Conservation (phyloP, 2,329 filamentous ascomycete species). For the Acephala macrosclerotiorum region DNA sequence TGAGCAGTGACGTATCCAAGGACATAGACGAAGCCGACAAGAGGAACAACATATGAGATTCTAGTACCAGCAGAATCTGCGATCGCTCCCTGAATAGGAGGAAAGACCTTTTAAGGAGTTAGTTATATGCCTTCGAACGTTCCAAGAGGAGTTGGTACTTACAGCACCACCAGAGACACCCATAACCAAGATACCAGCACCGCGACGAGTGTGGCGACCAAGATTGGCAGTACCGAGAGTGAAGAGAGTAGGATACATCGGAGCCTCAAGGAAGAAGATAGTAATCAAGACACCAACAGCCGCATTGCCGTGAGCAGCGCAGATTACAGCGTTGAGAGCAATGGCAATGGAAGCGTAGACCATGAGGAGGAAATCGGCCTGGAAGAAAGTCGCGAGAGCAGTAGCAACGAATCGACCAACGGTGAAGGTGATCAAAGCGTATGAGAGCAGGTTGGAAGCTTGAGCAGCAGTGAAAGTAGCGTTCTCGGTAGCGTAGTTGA, state of each 20-base stretch:
- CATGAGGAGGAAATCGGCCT: slow-evolving; percentile 63
- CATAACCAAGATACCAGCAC: slow-evolving; percentile 74
- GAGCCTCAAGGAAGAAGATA: slow-evolving; percentile 80
- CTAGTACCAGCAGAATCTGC: slow-evolving; percentile 57
- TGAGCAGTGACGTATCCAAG: slow-evolving; percentile 43
- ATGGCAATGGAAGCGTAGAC: slow-evolving; percentile 64
- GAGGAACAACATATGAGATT: slow-evolving; percentile 53
- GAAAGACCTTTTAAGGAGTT: too few species aligned
- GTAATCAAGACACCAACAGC: slow-evolving; percentile 70
- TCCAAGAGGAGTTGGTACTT: too few species aligned
- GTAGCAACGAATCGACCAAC: slow-evolving; percentile 75
- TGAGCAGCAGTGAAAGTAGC: slow-evolving; percentile 56
- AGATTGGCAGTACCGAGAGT: slow-evolving; percentile 78
- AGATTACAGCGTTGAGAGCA: slow-evolving; percentile 46
- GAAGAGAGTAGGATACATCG: slow-evolving; percentile 84
- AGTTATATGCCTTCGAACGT: too few species aligned
- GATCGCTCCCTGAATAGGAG: slow-evolving; percentile 73
- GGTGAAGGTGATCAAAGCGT: slow-evolving; percentile 77
- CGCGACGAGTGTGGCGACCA: slow-evolving; percentile 79
- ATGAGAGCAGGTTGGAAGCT: slow-evolving; percentile 74
- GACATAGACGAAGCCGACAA: slow-evolving; percentile 52
- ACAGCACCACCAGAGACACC: slow-evolving; percentile 77
- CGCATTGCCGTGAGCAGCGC: slow-evolving; percentile 45
- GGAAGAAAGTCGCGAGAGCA: slow-evolving; percentile 50
- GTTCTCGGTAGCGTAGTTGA: slow-evolving; percentile 74